Evolutionary conservation across 306 rosid species (phyloP), one percentile per base, ranked within the genome.

Genomic region (Erythrophleum fordii): DNA sequence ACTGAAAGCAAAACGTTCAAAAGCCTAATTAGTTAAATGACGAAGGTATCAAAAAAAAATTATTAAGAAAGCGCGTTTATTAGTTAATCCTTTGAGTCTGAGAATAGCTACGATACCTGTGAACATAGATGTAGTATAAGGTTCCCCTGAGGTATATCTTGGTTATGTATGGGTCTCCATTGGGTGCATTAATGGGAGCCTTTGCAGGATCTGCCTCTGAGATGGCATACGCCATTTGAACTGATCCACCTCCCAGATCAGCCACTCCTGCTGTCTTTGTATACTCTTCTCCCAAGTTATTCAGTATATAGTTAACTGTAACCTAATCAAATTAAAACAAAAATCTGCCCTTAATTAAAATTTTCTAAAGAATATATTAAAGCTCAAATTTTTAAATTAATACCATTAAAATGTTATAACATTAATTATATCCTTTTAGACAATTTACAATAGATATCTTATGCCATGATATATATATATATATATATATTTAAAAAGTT

Each of bases 191-290:
- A 0, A 2, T 0, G 18, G 95, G 91, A 69, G 94, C 93, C 25
- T 79, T 84, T 17, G 80, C 80, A 56, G 92, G 91, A 62, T 74
- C 84, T 1, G 68, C n/a, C 78, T 83, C 87, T 0, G 97, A 87
- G 69, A 92, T 80, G 11, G 97, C 97, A 84, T 92, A 92, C 13
- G 97, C 92, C 92, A 92, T 90, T 77, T 92, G 97, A 72, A 92
- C 91, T 10, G 97, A 92, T 45, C 94, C 97, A 62, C 96, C 93
- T 28, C 96, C 96, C 75, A 91, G 90, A 85, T 92, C 92, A 64
- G 88, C 89, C 25, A 88, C 89, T 66, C 91, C 97, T 58, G 85
- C 89, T 17, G 97, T 92, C 5, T 88, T 37, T 2, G 87, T 37
- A 72, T 84, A 88, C 35, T 77, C 51, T 87, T 86, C 77, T 51